Evolutionary conservation across 805 yeast genomes (phyloP), one percentile per base, ranked within the genome.

Genomic region (Kregervanrija fluxuum): DNA sequence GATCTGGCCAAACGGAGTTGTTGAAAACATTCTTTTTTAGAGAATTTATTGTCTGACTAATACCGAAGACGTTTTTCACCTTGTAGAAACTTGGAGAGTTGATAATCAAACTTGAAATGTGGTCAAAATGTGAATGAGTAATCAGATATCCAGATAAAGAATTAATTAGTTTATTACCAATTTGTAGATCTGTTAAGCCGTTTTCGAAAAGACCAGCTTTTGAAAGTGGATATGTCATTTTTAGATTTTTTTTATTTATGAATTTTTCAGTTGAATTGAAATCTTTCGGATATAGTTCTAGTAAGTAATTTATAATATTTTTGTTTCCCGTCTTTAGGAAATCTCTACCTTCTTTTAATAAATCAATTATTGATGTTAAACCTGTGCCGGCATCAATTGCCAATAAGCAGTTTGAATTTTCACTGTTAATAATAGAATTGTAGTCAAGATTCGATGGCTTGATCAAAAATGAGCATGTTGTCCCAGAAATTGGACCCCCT

Each of bases 71-170:
- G 3, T 55, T 53, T 54, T 75, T 81, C 5, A 45, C 37, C 3
- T 36, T 30, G 1, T 37, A 47, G 50, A 75, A 70, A 12, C 73
- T 69, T 0, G 95, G 86, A 3, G 90, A 77, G 56, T 88, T 88
- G 42, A 89, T 64, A 0, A 82, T 77, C 40, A 89, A 57, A 0
- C 83, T 85, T 9, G 74, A 59, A 11, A 87, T 69, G 59, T 89
- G 97, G 60, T 89, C 97, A 42, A 89, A 57, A 62, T 89, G 97
- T 0, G 91, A 77, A 61, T 89, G 97, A 1, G 96, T 77, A 28
- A 89, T 73, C 40, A 82, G 65, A 50, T 73, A 77, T 31, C 66
- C 66, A 8, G 64, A 56, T 2, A 80, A 57, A 6, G 60, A 50
- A 5, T 63, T 61, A 30, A 70, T 60, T 5, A 79, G 35, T 3